Evolutionary conservation across 192 early-diverging fungal genomes (phyloP), one percentile per base, ranked within the genome.

Genomic region (Oehlia diaphana): DNA sequence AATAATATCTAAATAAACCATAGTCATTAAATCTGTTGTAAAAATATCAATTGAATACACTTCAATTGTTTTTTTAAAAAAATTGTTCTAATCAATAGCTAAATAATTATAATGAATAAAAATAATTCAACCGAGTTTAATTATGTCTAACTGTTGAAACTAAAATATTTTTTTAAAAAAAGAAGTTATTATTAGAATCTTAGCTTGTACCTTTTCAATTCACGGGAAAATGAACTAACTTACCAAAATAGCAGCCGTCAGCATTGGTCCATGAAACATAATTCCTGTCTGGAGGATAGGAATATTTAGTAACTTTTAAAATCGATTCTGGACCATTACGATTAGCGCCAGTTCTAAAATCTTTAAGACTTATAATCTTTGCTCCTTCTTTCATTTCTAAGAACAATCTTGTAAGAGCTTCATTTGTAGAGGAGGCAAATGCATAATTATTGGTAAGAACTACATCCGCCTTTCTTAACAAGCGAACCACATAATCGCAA

Each of bases 361-460:
- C 90, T 80, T 91, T 89, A 42, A 99, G 87, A n/a, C 94, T 94
- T 33, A 99, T 91, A 69, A 98, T 93, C 75, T 90, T 87, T 13
- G 93, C 87, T 23, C 92, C 92, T 63, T 97, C 95, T 83, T 96
- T 95, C 37, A 98, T 86, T 83, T 99, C 96, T 80, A 99, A 81
- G 80, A 99, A 98, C 79, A 93, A 83, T 78, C 93, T 92, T 58
- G 95, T 78, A 70, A 98, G 88, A 9, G 83, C 83, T 70, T 97
- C 95, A 83, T 99, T 99, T 31, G 96, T 86, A 47, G 86, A 83
- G 37, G 93, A 90, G 78, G 92, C 91, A 84, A 98, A 99, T 14
- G 94, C 96, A 79, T 97, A 99, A 83, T 98, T 98, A 84, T 98
- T 98, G 79, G 96, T 95, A 82, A 99, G 92, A 49, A 99, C 91